A percentile compares a stretch with the other conserved stretches of the same genome.
Conservation (phyloP, 495 filamentous ascomycete species). For the Podospora didyma region DNA sequence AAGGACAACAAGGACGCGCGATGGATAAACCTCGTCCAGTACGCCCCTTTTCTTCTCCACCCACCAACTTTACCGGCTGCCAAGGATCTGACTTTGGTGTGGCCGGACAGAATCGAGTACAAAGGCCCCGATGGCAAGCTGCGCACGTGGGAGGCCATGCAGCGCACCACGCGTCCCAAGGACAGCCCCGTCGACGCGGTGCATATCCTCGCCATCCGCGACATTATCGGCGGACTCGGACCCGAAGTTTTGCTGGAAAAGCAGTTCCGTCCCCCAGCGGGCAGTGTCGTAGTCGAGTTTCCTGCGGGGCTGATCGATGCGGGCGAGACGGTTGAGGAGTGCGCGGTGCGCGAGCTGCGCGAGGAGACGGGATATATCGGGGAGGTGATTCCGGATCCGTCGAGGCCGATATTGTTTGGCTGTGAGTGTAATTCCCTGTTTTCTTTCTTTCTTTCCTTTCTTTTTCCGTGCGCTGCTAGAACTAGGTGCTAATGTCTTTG, state of each 20-base stretch:
- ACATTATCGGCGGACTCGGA: constrained; percentile 30
- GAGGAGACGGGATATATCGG: constrained; percentile 83
- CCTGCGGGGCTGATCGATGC: constrained; percentile 73
- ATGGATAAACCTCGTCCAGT: constrained; percentile 61
- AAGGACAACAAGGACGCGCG: constrained; percentile 50
- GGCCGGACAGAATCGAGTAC: constrained; percentile 60
- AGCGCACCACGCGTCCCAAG: constrained; percentile 58
- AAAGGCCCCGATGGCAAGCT: constrained; percentile 56
- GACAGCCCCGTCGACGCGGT: constrained; percentile 68
- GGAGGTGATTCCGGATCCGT: constrained; percentile 32
- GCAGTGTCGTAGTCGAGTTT: constrained; percentile 65
- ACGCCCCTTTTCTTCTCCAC: constrained; percentile 6
- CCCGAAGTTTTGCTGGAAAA: constrained; percentile 63
- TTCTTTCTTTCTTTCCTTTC: neutral
- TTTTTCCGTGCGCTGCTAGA: neutral
- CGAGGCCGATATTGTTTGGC: neutral
- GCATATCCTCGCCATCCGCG: constrained; percentile 69
- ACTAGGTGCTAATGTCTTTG: neutral
- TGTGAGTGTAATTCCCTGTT: neutral
- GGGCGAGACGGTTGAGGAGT: constrained; percentile 64
- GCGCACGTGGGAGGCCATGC: constrained; percentile 67
- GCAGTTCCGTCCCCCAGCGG: constrained; percentile 74
- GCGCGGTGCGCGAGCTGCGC: constrained; percentile 68
- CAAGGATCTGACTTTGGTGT: constrained; percentile 2
- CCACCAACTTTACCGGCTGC: neutral